These are phyloP conservation scores for Alternaria conjuncta DNA, from an alignment of 2,329 filamentous ascomycete genomes.

Conservation along the genomic window DNA sequence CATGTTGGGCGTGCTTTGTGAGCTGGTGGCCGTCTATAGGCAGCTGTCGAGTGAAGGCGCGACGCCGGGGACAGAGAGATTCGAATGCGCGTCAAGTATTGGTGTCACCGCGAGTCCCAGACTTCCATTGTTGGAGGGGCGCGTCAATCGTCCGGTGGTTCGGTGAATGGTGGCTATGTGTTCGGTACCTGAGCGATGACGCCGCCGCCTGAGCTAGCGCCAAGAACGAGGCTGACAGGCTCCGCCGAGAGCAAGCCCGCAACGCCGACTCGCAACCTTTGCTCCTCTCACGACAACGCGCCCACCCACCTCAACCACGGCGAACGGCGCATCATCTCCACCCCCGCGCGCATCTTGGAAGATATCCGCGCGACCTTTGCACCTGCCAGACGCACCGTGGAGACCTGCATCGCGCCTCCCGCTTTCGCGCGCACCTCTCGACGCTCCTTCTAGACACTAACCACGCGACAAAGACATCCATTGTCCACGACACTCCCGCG, in stretches of 20 bases:
- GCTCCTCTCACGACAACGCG: slow-evolving; percentile 16
- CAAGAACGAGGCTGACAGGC: slow-evolving; percentile 17
- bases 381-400: slow-evolving; percentile 1
- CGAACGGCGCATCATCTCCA: slow-evolving; percentile 20
- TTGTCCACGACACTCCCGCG: slow-evolving; percentile 20
- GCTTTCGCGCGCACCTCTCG: slow-evolving; percentile 11
- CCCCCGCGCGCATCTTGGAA: slow-evolving; percentile 17
- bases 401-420: slow-evolving; percentile 4
- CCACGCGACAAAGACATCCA: slow-evolving; percentile 34
- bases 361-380: not conserved
- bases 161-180: slow-evolving; percentile 2
- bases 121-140: slow-evolving; percentile 8
- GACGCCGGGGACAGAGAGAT: not conserved
- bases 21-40: not conserved
- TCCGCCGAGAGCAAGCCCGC: slow-evolving; percentile 9
- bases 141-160: not conserved
- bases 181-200: slow-evolving; percentile 28
- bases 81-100: not conserved
- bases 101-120: slow-evolving; percentile 9
- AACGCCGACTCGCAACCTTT: slow-evolving; percentile 14
- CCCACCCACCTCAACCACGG: slow-evolving; percentile 1
- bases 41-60: not conserved
- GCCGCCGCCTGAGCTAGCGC: slow-evolving; percentile 20
- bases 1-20: slow-evolving; percentile 48
- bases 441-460: slow-evolving; percentile 16